phyloP scores from a whole-genome alignment of 177 flowering plant species.

The Telopea speciosissima region DNA sequence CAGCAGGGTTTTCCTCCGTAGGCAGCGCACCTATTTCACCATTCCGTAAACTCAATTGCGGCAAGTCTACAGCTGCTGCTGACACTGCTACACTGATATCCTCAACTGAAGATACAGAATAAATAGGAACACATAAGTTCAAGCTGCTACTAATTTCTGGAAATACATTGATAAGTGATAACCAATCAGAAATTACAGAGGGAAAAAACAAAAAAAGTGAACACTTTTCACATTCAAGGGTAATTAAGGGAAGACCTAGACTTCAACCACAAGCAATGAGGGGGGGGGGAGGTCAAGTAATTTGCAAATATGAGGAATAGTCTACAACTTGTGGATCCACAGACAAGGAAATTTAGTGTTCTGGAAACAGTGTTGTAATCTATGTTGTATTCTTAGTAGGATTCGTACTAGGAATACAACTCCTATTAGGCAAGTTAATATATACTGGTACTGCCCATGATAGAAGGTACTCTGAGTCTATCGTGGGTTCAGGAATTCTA shows the following conservation, averaged over 20 bases:
- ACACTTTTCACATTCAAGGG: not conserved
- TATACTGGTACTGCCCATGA: too few species aligned
- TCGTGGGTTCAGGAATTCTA: too few species aligned
- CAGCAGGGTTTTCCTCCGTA: constrained; percentile 65
- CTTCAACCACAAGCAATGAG: not conserved
- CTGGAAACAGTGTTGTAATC: too few species aligned
- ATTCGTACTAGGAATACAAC: too few species aligned
- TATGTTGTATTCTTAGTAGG: too few species aligned
- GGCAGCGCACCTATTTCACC: constrained; percentile 33
- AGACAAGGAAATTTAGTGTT: too few species aligned
- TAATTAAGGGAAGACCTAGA: not conserved
- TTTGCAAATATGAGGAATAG: not conserved
- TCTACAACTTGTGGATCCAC: too few species aligned
- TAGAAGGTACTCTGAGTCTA: too few species aligned
- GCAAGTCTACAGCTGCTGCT: constrained; percentile 54
- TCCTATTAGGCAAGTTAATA: too few species aligned
- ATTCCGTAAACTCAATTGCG: constrained; percentile 54
- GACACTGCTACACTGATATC: constrained; percentile 46
- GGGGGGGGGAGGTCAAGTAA: too few species aligned
- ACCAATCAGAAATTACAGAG: not conserved
- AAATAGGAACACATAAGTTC: constrained; percentile 17
- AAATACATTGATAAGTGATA: constrained; percentile 5
- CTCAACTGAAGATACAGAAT: constrained; percentile 41
- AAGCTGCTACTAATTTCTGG: constrained; percentile 18
- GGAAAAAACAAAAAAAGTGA: not conserved